Conservation (phyloP, 1,139 yeast genomes). For the Nadsonia commutata region DNA sequence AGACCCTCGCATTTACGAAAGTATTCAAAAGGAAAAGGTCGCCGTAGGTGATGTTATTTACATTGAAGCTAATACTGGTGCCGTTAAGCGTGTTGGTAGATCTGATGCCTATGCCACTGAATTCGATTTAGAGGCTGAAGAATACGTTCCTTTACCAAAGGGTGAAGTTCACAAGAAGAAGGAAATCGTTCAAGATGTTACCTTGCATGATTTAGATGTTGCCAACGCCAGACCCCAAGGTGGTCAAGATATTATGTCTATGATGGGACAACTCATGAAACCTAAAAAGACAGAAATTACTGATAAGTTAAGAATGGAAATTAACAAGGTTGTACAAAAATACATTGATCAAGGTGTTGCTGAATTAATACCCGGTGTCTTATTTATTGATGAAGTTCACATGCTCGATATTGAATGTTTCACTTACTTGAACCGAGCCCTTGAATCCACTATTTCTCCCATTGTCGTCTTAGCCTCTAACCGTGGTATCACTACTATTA, state of each 20-base stretch:
- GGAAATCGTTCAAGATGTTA: constrained; percentile 94
- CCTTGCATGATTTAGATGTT: constrained; percentile 87
- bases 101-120: constrained; percentile 98
- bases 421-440: constrained; percentile 84
- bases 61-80: constrained; percentile 94
- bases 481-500: constrained; percentile 80
- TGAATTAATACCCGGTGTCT: constrained; percentile 92
- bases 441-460: constrained; percentile 86
- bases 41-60: constrained; percentile 93
- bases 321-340: constrained; percentile 88
- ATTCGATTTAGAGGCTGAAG: constrained; percentile 95
- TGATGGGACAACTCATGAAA: constrained; percentile 97
- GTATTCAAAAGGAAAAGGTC: constrained; percentile 90
- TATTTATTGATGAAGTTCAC: constrained; percentile 94
- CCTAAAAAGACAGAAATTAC: constrained; percentile 98
- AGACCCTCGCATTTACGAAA: constrained; percentile 92
- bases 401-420: constrained; percentile 95
- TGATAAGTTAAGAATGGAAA: constrained; percentile 84
- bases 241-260: constrained; percentile 92
- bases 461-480: constrained; percentile 90
- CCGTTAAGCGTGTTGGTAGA: constrained; percentile 94
- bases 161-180: constrained; percentile 98
- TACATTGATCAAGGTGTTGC: constrained; percentile 98
- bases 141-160: constrained; percentile 94
- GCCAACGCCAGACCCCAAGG: constrained; percentile 98